Percentiles rank a stretch among this genome's conserved stretches.
Evolutionary conservation across 257 asterid genomes (phyloP).

Genomic region (Penstemon barbatus): DNA sequence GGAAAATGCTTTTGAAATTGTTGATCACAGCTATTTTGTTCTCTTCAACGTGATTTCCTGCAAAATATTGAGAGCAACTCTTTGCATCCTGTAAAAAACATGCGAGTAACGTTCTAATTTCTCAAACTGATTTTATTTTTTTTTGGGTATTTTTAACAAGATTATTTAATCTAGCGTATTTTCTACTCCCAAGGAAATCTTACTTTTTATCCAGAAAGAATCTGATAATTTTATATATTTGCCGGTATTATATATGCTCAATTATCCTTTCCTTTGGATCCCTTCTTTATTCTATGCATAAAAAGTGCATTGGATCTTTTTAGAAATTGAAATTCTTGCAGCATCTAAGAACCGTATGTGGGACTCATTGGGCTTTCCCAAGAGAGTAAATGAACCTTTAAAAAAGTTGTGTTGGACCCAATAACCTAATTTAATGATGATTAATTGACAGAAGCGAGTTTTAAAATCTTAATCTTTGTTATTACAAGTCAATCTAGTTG

Average conservation of each 20-base stretch:
- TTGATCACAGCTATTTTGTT: too few relatives aligned
- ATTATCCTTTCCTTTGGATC: not conserved
- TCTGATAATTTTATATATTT: not conserved
- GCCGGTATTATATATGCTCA: not conserved
- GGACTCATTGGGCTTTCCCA: slow-evolving; percentile 42
- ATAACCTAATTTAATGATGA: slow-evolving; percentile 24
- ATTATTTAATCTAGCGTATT: too few relatives aligned
- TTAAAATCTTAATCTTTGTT: slow-evolving; percentile 27
- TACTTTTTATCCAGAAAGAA: too few relatives aligned
- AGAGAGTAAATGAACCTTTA: slow-evolving; percentile 27
- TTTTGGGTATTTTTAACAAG: too few relatives aligned
- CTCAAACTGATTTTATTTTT: too few relatives aligned
- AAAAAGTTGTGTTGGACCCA: slow-evolving; percentile 22
- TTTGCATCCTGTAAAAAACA: too few relatives aligned
- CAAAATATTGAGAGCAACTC: too few relatives aligned
- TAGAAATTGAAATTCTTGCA: slow-evolving; percentile 23
- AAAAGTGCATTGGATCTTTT: slow-evolving; percentile 24
- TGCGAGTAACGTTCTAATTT: too few relatives aligned
- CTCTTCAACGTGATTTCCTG: too few relatives aligned
- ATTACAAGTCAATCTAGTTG: slow-evolving; percentile 32
- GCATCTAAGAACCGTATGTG: slow-evolving; percentile 35
- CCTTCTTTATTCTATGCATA: not conserved
- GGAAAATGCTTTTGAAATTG: too few relatives aligned
- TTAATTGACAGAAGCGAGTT: not conserved
- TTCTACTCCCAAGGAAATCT: too few relatives aligned